Base-by-base conservation (phyloP, 305 asterid species). In the Coffea humblotiana region DNA sequence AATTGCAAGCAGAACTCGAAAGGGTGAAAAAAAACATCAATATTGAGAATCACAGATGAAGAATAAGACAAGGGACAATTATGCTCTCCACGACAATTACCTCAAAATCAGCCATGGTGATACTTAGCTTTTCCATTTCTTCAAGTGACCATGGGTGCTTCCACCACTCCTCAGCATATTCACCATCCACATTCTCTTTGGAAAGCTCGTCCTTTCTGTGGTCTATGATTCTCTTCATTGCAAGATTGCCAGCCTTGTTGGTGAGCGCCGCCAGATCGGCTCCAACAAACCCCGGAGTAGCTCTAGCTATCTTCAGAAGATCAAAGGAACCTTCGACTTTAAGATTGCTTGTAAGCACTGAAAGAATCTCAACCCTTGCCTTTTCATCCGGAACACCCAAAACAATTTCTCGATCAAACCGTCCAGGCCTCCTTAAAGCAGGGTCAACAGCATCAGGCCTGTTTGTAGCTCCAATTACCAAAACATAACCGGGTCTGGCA, bases 391-490 rank as follows among this genome's bases (percentile, higher is more conserved):
- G 99, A 72, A 93, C 88, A 71, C 94, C 94, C 79, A 95, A 83
- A 54, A 60, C 84, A 82, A 93, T 88, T 86, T 95, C 98, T 71
- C 90, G 97, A 67, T 95, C 99, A 86, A 95, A 95, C 77, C 98
- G 89, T 63, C 98, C 98, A 75, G 98, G 91, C 89, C 98, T 89
- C 87, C 99, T 94, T 87, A 93, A 87, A 29, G 94, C 97, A 77
- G 96, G 87, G 79, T 95, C 99, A 82, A 95, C 78, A 68, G 95
- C 88, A 77, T 95, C 97, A 77, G 98, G 97, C 85, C 98, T 89
- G 80, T 95, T 95, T 48, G 99, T 95, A 64, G 98, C 98, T 82
- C 92, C 99, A 86, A 95, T 92, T 52, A 95, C 99, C 64, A 95
- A 89, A 49, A 95, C 94, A 89, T 90, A 84, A 49, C 97, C 93